A percentile compares a stretch with the other conserved stretches of the same genome.
Evolutionary conservation across 139 green algal genomes (phyloP).

Genomic region (Edaphochlamys debaryana): DNA sequence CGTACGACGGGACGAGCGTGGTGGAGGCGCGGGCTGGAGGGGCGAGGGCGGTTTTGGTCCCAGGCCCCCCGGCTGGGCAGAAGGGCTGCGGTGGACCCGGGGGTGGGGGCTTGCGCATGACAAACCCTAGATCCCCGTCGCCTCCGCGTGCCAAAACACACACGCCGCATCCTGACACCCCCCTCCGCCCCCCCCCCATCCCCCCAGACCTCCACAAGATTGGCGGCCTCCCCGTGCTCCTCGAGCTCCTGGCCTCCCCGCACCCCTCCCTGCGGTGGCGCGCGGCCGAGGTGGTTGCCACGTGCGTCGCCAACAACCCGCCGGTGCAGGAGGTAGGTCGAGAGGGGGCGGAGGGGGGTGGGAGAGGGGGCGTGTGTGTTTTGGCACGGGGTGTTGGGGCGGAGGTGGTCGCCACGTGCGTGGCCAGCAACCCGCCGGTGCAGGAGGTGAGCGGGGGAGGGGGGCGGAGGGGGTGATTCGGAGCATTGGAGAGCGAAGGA

Average conservation of each 20-base stretch:
- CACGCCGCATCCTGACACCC: neutral
- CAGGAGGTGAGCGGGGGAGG: slow-evolving; percentile 42
- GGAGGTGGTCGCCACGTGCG: slow-evolving; percentile 84
- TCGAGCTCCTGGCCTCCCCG: slow-evolving; percentile 68
- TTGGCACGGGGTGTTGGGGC: slow-evolving; percentile 36
- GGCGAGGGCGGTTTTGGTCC: neutral
- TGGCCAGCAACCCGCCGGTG: slow-evolving; percentile 84
- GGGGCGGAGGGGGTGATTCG: too few relatives aligned
- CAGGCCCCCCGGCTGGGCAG: too few relatives aligned
- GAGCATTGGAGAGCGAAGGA: too few relatives aligned
- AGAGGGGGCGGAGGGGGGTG: too few relatives aligned
- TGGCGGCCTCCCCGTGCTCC: slow-evolving; percentile 80
- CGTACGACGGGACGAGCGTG: too few relatives aligned
- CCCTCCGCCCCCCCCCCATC: neutral
- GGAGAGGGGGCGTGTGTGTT: neutral
- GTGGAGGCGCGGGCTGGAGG: too few relatives aligned
- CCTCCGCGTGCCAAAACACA: neutral
- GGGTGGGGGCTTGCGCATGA: too few relatives aligned
- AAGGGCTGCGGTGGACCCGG: too few relatives aligned
- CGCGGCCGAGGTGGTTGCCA: slow-evolving; percentile 83
- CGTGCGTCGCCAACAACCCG: slow-evolving; percentile 86
- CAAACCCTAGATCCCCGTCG: neutral
- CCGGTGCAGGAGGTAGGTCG: slow-evolving; percentile 70
- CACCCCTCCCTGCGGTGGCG: slow-evolving; percentile 70
- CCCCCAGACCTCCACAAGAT: slow-evolving; percentile 84